These are phyloP conservation scores for Apiospora phragmitis DNA, from an alignment of 2,329 filamentous ascomycete species.

Conservation along the genomic window DNA sequence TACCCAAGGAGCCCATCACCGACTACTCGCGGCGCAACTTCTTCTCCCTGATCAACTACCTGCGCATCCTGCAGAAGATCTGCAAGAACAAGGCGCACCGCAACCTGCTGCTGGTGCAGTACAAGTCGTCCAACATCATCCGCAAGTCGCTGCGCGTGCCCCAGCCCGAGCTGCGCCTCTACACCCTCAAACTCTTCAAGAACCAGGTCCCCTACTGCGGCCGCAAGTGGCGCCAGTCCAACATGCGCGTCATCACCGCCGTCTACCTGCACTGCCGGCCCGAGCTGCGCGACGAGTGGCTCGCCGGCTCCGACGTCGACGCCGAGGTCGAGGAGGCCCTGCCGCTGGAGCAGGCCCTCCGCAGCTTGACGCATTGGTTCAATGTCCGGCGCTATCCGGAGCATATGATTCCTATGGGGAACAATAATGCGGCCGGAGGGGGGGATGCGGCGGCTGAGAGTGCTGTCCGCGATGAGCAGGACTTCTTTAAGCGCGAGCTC, in stretches of 20 bases:
- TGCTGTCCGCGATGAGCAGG: constrained; percentile 69
- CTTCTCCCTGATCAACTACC: constrained; percentile 91
- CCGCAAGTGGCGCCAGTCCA: constrained; percentile 94
- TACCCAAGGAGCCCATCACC: constrained; percentile 77
- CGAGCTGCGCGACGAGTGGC: constrained; percentile 92
- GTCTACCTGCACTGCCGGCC: constrained; percentile 93
- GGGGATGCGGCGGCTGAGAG: constrained; percentile 48
- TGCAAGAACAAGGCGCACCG: constrained; percentile 95
- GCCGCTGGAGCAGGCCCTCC: constrained; percentile 85
- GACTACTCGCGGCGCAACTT: constrained; percentile 93
- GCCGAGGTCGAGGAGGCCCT: constrained; percentile 91
- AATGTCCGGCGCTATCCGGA: constrained; percentile 83
- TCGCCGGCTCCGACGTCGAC: constrained; percentile 87
- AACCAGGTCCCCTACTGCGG: constrained; percentile 98
- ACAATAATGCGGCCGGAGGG: neutral
- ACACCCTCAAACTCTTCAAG: constrained; percentile 98
- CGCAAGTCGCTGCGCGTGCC: constrained; percentile 90
- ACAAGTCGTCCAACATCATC: constrained; percentile 91
- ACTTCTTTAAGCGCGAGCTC: constrained; percentile 77
- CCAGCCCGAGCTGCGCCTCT: constrained; percentile 82
- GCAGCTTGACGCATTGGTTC: constrained; percentile 92
- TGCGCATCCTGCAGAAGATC: constrained; percentile 96
- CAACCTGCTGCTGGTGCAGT: constrained; percentile 89
- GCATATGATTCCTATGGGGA: constrained; percentile 57
- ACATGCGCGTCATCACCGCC: constrained; percentile 98